Conservation (phyloP, 257 asterid species). For the Verbena officinalis region DNA sequence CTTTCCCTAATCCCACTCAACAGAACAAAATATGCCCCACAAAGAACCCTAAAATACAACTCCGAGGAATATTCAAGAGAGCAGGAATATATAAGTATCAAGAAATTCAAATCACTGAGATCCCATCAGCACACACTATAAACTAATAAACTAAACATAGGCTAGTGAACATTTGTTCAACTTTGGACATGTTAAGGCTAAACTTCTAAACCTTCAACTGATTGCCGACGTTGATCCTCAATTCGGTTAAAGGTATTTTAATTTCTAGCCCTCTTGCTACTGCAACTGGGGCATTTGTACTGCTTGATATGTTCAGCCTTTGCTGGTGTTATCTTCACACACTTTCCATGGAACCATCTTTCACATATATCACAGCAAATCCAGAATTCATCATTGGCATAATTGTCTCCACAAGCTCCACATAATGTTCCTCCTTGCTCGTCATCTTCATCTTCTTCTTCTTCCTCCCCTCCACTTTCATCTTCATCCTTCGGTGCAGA, state of each 20-base stretch:
- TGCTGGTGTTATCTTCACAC: constrained; percentile 84
- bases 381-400: constrained; percentile 75
- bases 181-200: constrained; percentile 26
- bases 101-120: constrained; percentile 31
- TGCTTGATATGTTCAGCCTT: constrained; percentile 86
- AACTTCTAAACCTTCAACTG: constrained; percentile 27
- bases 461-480: constrained; percentile 52
- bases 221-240: constrained; percentile 20
- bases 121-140: constrained; percentile 35
- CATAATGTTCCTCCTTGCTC: constrained; percentile 73
- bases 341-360: constrained; percentile 84
- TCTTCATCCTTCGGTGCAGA: constrained; percentile 48
- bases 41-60: constrained; percentile 20
- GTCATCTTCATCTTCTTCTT: constrained; percentile 43
- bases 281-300: constrained; percentile 81
- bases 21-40: constrained; percentile 17
- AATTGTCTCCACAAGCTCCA: constrained; percentile 76
- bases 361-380: constrained; percentile 82
- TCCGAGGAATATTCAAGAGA: constrained; percentile 16
- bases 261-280: constrained; percentile 66
- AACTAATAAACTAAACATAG: constrained; percentile 20
- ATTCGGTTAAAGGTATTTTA: constrained; percentile 30
- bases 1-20: constrained; percentile 27
- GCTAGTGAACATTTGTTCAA: constrained; percentile 20
- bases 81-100: constrained; percentile 1